phyloP scores from a whole-genome alignment of 192 early-diverging fungal species.

The Chytriomyces sp. region DNA sequence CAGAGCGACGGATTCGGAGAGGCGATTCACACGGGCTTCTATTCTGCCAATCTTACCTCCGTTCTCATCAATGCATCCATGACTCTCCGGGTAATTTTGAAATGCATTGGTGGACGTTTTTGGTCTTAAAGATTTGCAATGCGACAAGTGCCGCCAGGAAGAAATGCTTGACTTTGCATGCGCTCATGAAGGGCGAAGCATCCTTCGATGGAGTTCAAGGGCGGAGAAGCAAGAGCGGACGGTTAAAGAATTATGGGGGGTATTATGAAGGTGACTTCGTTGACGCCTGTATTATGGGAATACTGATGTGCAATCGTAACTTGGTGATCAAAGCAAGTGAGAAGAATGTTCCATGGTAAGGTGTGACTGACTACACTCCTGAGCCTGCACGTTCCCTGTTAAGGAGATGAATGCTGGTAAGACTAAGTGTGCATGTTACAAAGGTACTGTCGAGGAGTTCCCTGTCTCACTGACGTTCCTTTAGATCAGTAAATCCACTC shows the following conservation, averaged over 20 bases:
- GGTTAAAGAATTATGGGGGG: not conserved
- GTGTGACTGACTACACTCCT: too few species aligned
- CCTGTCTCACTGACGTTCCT: too few species aligned
- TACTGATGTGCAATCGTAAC: too few species aligned
- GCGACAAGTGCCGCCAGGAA: not conserved
- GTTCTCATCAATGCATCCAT: not conserved
- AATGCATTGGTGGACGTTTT: not conserved
- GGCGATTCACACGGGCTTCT: not conserved
- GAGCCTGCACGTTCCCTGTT: too few species aligned
- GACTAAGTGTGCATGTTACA: too few species aligned
- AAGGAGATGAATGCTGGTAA: too few species aligned
- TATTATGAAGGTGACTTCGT: not conserved
- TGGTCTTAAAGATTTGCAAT: too few species aligned
- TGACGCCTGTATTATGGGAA: too few species aligned
- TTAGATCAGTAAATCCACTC: slow-evolving; percentile 8
- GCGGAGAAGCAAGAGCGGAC: not conserved
- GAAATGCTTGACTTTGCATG: not conserved
- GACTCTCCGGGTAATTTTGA: not conserved
- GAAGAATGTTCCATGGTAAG: too few species aligned
- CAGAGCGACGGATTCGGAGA: not conserved
- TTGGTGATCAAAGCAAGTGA: too few species aligned
- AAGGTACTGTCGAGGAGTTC: too few species aligned
- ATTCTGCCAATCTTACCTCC: not conserved
- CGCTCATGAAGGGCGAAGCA: not conserved
- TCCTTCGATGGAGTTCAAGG: not conserved